Evolutionary conservation across 192 early-diverging fungal genomes (phyloP), one percentile per base, ranked within the genome.

Genomic region (Backusella liffmaniae): DNA sequence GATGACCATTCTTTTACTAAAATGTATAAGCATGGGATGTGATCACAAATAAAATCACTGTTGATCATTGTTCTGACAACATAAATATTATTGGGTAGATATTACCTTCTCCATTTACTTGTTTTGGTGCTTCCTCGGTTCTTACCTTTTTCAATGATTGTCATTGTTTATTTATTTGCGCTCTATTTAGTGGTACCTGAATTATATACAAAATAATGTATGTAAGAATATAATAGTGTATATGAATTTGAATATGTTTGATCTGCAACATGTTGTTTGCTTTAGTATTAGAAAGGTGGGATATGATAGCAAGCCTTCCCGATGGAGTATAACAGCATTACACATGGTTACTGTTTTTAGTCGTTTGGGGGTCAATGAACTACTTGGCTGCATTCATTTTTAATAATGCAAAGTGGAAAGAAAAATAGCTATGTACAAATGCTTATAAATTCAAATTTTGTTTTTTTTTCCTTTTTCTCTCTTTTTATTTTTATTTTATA

Each of bases 41-140:
- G 46, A 49, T 49, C 46, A 49, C 46, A 49, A 49, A 49, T 49
- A 59, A 23, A 59, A 59, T 59, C 53, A 59, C 53, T 59, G 53
- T 59, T 59, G 53, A 59, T 59, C 53, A 59, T 59, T 59, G 8
- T 26, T 59, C 53, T 59, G 53, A 59, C 53, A 59, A 59, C 53
- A 59, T 59, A 59, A 9, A 59, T 59, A 26, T 23, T 23, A 59
- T 59, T 59, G n/a, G 8, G 9, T 49, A 5, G 18, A 18, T 7
- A 49, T 18, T 49, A 49, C 46, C 46, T 49, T 49, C 46, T 49
- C 46, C 46, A 49, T 49, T 49, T 18, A n/a, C 46, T 49, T n/a
- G 18, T 49, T 49, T 49, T 49, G 46, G 46, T 7, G 0, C 46
- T 49, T 49, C 46, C 46, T 49, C 46, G 18, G 46, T 49, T 49